Conservation (phyloP, 108 stramenopile species). For the Nitzschia inconspicua region DNA sequence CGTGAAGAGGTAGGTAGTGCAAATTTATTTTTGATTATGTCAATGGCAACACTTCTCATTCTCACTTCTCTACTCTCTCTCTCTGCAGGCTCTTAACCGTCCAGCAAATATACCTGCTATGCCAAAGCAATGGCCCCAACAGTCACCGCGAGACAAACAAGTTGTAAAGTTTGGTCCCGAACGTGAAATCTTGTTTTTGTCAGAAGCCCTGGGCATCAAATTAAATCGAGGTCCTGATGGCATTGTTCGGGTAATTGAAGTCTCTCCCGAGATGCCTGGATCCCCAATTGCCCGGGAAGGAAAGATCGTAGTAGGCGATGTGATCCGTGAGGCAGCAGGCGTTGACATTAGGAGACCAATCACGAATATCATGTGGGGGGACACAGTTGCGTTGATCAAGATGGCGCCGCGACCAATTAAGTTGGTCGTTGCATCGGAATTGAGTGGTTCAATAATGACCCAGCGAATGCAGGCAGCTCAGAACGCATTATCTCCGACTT, state of each 20-base stretch:
- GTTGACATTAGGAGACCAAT: constrained; percentile 83
- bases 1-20: constrained; percentile 58
- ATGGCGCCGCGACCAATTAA: constrained; percentile 78
- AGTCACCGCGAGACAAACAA: constrained; percentile 43
- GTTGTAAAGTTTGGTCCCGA: constrained; percentile 52
- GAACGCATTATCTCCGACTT: constrained; percentile 28
- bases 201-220: constrained; percentile 80
- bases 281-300: constrained; percentile 73
- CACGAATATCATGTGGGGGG: constrained; percentile 88
- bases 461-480: constrained; percentile 29
- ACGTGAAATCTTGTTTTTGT: constrained; percentile 64
- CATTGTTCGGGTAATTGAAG: constrained; percentile 74
- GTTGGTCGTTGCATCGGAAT: constrained; percentile 66
- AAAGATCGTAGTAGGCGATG: constrained; percentile 65
- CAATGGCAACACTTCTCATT: background rate
- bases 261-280: constrained; percentile 54
- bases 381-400: constrained; percentile 85
- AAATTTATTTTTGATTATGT: background rate
- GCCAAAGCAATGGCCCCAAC: constrained; percentile 80
- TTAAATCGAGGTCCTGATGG: constrained; percentile 86
- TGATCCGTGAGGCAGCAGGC: constrained; percentile 81
- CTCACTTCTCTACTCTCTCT: background rate
- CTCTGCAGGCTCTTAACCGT: constrained; percentile 47
- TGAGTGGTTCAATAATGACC: constrained; percentile 24
- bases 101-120: constrained; percentile 69